Base-by-base conservation (phyloP, 257 asterid species). In the Gentiana dahurica region DNA sequence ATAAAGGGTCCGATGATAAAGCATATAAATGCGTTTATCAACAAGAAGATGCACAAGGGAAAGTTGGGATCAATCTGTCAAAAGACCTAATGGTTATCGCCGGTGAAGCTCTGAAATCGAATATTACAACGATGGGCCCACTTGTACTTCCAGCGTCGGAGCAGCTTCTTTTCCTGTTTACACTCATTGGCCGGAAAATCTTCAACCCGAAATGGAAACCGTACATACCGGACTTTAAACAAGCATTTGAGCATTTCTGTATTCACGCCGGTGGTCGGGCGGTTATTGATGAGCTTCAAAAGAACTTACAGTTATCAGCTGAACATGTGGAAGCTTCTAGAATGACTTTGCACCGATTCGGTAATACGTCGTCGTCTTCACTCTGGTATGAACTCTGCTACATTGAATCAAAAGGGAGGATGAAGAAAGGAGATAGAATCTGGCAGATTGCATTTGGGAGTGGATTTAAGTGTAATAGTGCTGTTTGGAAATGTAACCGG, bases 1-100 rank as follows among this genome's bases (percentile, higher is more conserved):
- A 88, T 60, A 88, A 85, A 32, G 97, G 97, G 0, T 68, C 82
- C 3, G 97, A 86, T 59, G 97, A 89, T 54, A 88, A 85, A 68
- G 88, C 97, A 5, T 83, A 74, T 64, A 60, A 50, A 10, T 89
- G 97, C 53, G 94, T 89, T 0, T 86, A 70, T 58, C 86, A 77
- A 67, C 77, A 75, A 34, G 87, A 77, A 38, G 84, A 80, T 6
- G 73, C 79, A 0, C 71, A 77, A 2, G 88, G 84, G 0, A 75
- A 77, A 11, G 79, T 81, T 10, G 84, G 88, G 0, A 81, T 81
- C 1, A 75, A 73, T 5, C 60, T 81, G 2, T 81, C 88, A 0
- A 81, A 75, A 57, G 84, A 81, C 24, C 71, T 81, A 2, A 75
- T 81, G 88, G 73, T 73, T 0, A 81, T 81, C 10, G 84, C 88